These are phyloP conservation scores for Colletotrichum lentis DNA, from an alignment of 2,329 filamentous ascomycete species.

Conservation along the genomic window DNA sequence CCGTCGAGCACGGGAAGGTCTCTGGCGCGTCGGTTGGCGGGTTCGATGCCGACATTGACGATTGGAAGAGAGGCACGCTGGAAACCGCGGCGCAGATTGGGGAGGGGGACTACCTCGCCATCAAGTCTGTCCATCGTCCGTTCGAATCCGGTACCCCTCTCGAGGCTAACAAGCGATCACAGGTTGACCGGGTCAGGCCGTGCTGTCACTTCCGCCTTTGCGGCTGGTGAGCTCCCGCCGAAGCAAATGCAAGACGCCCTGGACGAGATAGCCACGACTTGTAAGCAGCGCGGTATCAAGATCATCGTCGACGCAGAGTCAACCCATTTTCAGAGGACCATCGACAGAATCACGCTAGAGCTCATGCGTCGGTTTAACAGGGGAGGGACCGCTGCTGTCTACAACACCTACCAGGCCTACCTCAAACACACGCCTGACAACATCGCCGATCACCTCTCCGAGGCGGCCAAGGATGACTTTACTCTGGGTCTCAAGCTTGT, in stretches of 20 bases:
- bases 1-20: slow-evolving; percentile 27
- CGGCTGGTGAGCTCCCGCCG: slow-evolving; percentile 47
- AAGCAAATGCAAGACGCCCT: slow-evolving; percentile 54
- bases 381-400: slow-evolving; percentile 48
- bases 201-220: slow-evolving; percentile 50
- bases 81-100: slow-evolving; percentile 46
- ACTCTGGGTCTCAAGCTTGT: slow-evolving; percentile 66
- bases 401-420: slow-evolving; percentile 66
- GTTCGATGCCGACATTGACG: slow-evolving; percentile 47
- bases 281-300: slow-evolving; percentile 50
- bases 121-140: slow-evolving; percentile 47
- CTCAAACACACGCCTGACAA: slow-evolving; percentile 56
- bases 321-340: slow-evolving; percentile 54
- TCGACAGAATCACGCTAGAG: slow-evolving; percentile 46
- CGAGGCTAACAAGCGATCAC: neutral
- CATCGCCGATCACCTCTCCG: slow-evolving; percentile 55
- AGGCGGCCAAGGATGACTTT: slow-evolving; percentile 56
- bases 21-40: slow-evolving; percentile 11
- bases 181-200: slow-evolving; percentile 55
- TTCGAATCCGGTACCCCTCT: neutral
- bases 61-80: slow-evolving; percentile 47
- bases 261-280: slow-evolving; percentile 50
- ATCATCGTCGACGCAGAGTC: slow-evolving; percentile 58
- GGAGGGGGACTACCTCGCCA: slow-evolving; percentile 48
- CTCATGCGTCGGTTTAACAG: slow-evolving; percentile 53